A percentile compares a stretch with the other conserved stretches of the same genome.
These are phyloP conservation scores for Epichloe glyceriae DNA, from an alignment of 2,329 filamentous ascomycete species.

Conservation along the genomic window DNA sequence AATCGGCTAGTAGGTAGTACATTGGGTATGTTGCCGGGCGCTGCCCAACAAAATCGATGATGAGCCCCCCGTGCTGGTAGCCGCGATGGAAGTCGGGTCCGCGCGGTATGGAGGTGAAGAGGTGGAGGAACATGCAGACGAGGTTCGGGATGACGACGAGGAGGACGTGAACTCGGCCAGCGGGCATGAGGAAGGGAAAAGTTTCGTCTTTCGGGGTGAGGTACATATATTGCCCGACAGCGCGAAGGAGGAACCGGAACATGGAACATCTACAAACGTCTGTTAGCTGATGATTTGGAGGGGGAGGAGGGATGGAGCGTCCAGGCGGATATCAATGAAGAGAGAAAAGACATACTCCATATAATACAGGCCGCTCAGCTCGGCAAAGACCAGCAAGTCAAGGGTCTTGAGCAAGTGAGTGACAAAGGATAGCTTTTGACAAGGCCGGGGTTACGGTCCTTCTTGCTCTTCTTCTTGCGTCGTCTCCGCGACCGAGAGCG, in stretches of 20 bases:
- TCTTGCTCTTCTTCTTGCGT: conserved; percentile 23
- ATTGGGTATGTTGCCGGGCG: conserved; percentile 44
- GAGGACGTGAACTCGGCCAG: conserved; percentile 42
- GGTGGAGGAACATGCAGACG: conserved; percentile 47
- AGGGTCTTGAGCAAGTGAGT: conserved; percentile 46
- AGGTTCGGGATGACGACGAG: conserved; percentile 45
- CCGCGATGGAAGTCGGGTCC: conserved; percentile 50
- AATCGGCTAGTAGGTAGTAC: conserved; percentile 42
- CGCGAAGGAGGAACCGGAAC: conserved; percentile 46
- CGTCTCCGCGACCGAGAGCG: conserved; percentile 18
- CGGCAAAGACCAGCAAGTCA: conserved; percentile 50
- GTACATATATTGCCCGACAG: conserved; percentile 47
- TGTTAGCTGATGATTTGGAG: background rate
- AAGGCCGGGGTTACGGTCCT: conserved; percentile 28
- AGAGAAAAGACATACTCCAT: conserved; percentile 44
- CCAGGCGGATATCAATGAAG: background rate
- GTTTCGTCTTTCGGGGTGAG: conserved; percentile 49
- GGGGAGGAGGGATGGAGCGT: background rate
- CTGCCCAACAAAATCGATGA: conserved; percentile 57
- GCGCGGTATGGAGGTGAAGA: conserved; percentile 38
- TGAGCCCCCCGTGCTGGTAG: conserved; percentile 53
- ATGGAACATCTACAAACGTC: conserved; percentile 43
- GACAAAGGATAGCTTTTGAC: conserved; percentile 48
- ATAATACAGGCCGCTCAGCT: conserved; percentile 54
- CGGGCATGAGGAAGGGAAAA: conserved; percentile 41